A percentile compares a stretch with the other conserved stretches of the same genome.
phyloP scores from a whole-genome alignment of 495 filamentous ascomycete genomes.

The Talaromyces adpressus region DNA sequence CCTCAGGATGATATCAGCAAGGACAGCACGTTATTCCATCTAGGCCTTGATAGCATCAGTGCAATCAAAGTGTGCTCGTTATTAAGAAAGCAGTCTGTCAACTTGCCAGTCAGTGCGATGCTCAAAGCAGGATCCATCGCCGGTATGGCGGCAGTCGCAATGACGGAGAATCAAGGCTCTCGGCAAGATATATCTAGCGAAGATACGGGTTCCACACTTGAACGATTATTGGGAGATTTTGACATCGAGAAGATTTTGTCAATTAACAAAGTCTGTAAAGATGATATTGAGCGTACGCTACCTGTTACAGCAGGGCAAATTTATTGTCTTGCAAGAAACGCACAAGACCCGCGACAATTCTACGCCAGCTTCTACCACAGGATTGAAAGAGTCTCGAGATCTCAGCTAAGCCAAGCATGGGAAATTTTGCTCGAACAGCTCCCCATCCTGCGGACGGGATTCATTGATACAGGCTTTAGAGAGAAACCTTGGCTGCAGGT shows the following conservation, averaged over 20 bases:
- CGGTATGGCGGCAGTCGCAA: slow-evolving; percentile 20
- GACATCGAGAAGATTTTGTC: slow-evolving; percentile 14
- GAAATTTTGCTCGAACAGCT: slow-evolving; percentile 12
- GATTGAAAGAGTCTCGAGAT: slow-evolving; percentile 12
- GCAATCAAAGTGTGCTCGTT: slow-evolving; percentile 48
- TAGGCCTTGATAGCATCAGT: slow-evolving; percentile 78
- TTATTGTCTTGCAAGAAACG: slow-evolving; percentile 28
- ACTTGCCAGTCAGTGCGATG: slow-evolving; percentile 28
- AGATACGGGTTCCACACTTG: slow-evolving; percentile 12
- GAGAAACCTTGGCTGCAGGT: slow-evolving; percentile 20
- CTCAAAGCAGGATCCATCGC: slow-evolving; percentile 25
- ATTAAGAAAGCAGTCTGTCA: slow-evolving; percentile 23
- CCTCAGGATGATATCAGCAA: slow-evolving; percentile 45
- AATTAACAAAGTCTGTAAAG: slow-evolving; percentile 14
- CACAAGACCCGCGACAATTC: slow-evolving; percentile 20
- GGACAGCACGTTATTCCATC: slow-evolving; percentile 60
- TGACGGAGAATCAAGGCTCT: slow-evolving; percentile 2
- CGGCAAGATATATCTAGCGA: neutral
- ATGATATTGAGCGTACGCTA: slow-evolving; percentile 13
- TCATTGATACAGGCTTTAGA: slow-evolving; percentile 17
- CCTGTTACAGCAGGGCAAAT: slow-evolving; percentile 26
- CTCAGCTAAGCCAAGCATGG: slow-evolving; percentile 21
- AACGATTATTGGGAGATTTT: slow-evolving; percentile 13
- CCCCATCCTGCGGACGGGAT: slow-evolving; percentile 25
- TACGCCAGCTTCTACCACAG: slow-evolving; percentile 26